Evolutionary conservation across 352 stramenopile genomes (phyloP), one percentile per base, ranked within the genome.

Genomic region (Phytophthora pseudosyringae): DNA sequence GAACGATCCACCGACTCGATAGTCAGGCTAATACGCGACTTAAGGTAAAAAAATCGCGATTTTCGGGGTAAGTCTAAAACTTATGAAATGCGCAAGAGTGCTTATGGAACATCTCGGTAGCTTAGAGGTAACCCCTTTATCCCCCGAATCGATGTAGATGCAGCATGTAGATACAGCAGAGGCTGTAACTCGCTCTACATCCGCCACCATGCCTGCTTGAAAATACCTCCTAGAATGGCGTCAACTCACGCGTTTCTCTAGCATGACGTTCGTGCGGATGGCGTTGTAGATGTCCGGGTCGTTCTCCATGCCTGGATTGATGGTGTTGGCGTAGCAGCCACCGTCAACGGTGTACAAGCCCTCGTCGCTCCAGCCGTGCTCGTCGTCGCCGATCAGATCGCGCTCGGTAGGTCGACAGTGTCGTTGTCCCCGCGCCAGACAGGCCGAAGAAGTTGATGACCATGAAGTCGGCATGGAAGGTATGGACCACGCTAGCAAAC

Each of bases 401-500:
- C 93, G 80, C 45, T 97, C 76, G 90, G 76, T 98, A 91, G 51
- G 93, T 91, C 58, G 89, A 97, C 46, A 98, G 69, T 26, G 90
- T 98, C 29, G 94, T 98, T 75, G 98, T 98, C 46, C 93, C 84
- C 56, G 84, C 91, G 52, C 84, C 84, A 25, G 79, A 97, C n/a
- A 99, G 83, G 11, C 97, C 97, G 75, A 99, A 99, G 84, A 99
- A 99, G 83, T 99, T 99, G 64, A 99, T 97, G 60, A 99, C 95
- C 16, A 96, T 99, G 73, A 99, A 99, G 73, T 99, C 96, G 15
- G 96, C 91, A 51, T 97, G 75, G 77, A 99, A 99, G 63, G 89
- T 82, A 33, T 97, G 82, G 25, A 98, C 77, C 71, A 98, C 85
- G 40, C 81, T 81, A 39, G 81, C 38, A 82, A 90, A 76, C 72